Evolutionary conservation across 768 basidiomycete species (phyloP).

Genomic region (Amanita pallidorosea): DNA sequence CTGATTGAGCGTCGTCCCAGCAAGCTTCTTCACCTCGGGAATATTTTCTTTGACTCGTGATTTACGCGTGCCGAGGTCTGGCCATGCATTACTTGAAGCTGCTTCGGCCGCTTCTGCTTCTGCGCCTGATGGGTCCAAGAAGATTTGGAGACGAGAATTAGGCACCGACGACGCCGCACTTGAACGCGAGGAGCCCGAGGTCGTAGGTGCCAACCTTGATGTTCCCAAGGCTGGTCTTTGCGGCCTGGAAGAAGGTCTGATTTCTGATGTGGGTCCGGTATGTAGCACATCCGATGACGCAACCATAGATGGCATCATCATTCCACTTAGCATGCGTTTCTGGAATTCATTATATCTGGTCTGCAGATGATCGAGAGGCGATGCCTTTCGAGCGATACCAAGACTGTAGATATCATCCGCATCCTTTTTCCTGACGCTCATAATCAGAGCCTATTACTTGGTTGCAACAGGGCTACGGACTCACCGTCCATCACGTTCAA

Average conservation of each 20-base stretch:
- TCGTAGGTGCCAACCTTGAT: neutral
- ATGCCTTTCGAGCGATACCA: constrained; percentile 76
- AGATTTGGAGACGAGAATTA: constrained; percentile 56
- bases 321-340: constrained; percentile 72
- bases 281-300: constrained; percentile 16
- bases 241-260: constrained; percentile 23
- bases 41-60: constrained; percentile 73
- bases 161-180: constrained; percentile 21
- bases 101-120: constrained; percentile 32
- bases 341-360: constrained; percentile 79
- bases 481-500: constrained; percentile 78
- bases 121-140: constrained; percentile 57
- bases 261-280: constrained; percentile 33
- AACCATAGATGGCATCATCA: constrained; percentile 27
- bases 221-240: constrained; percentile 3
- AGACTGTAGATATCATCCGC: constrained; percentile 88
- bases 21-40: constrained; percentile 57
- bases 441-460: constrained; percentile 5
- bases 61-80: constrained; percentile 70
- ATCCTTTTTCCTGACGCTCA: constrained; percentile 54
- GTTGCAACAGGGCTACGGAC: constrained; percentile 10
- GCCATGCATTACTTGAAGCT: constrained; percentile 39
- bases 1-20: constrained; percentile 56
- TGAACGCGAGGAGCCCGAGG: constrained; percentile 17
- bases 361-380: constrained; percentile 73